Percentiles rank a stretch among this genome's conserved stretches.
phyloP scores from a whole-genome alignment of 176 grass and related monocot genomes.

The Oryza brachyantha region DNA sequence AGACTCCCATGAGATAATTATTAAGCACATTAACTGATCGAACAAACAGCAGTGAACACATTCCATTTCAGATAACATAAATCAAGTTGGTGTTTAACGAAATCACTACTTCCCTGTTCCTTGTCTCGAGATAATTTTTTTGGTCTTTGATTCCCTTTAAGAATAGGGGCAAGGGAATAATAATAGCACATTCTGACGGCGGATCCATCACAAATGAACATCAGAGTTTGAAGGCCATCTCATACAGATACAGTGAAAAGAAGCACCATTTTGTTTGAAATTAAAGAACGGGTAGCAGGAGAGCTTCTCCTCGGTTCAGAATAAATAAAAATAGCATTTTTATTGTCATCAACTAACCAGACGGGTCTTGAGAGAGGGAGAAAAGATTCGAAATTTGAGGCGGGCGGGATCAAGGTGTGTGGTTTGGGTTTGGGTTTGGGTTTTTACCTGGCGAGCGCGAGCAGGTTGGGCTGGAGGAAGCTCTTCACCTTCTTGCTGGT shows the following conservation, averaged over 20 bases:
- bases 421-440: too few species aligned
- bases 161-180: background rate
- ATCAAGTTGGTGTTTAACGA: background rate
- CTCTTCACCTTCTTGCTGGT: constrained; percentile 96
- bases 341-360: background rate
- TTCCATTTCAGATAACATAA: background rate
- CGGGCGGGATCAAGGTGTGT: constrained; percentile 12
- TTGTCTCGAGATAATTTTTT: background rate
- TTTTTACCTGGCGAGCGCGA: constrained; percentile 71
- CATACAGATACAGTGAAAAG: background rate
- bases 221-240: background rate
- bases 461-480: constrained; percentile 85
- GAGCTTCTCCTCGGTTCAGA: background rate
- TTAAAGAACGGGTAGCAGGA: too few species aligned
- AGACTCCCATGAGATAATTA: background rate
- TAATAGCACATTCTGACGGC: background rate
- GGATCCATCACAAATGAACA: constrained; percentile 4
- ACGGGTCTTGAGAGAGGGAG: constrained; percentile 25
- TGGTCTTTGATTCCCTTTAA: background rate
- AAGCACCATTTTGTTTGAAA: background rate
- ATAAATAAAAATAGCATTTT: background rate
- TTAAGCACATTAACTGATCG: background rate
- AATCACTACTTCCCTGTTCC: background rate
- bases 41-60: background rate
- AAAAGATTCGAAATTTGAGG: constrained; percentile 38